phyloP scores from a whole-genome alignment of 768 basidiomycete species.

The Cantharellus anzutake region DNA sequence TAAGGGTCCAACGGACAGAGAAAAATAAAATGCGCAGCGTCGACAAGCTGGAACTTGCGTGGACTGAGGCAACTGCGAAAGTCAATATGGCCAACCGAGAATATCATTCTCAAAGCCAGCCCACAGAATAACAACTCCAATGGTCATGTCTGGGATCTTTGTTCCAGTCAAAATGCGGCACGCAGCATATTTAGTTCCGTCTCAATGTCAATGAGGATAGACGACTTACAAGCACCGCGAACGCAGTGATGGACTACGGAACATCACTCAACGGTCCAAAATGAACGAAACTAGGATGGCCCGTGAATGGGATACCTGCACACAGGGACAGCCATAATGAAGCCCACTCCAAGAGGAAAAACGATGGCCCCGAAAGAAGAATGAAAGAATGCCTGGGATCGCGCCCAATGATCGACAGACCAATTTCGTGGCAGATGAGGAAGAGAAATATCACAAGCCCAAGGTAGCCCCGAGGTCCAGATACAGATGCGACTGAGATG shows the following conservation, averaged over 20 bases:
- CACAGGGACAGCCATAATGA: slow-evolving; percentile 42
- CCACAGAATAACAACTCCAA: slow-evolving; percentile 72
- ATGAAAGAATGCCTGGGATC: slow-evolving; percentile 13
- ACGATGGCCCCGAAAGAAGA: slow-evolving; percentile 25
- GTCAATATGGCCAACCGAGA: slow-evolving; percentile 68
- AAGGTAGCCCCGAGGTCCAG: neutral
- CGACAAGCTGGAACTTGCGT: slow-evolving; percentile 45
- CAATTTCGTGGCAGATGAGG: slow-evolving; percentile 70
- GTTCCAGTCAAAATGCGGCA: slow-evolving; percentile 31
- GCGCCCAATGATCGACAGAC: slow-evolving; percentile 54
- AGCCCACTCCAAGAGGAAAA: slow-evolving; percentile 75
- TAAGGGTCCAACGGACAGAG: slow-evolving; percentile 40
- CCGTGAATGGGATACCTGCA: slow-evolving; percentile 55
- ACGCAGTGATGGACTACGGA: slow-evolving; percentile 8
- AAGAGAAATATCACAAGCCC: slow-evolving; percentile 54
- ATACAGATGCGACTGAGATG: neutral
- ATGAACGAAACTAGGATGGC: neutral
- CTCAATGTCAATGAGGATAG: slow-evolving; percentile 7
- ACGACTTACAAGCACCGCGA: slow-evolving; percentile 66
- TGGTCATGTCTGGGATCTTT: slow-evolving; percentile 76
- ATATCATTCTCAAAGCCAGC: slow-evolving; percentile 48
- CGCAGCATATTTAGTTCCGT: neutral
- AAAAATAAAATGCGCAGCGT: slow-evolving; percentile 68
- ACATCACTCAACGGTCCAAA: neutral
- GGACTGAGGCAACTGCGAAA: slow-evolving; percentile 69